Evolutionary conservation across 169 alveolate species (phyloP), one percentile per base, ranked within the genome.

Genomic region (Plasmodium vinckei): DNA sequence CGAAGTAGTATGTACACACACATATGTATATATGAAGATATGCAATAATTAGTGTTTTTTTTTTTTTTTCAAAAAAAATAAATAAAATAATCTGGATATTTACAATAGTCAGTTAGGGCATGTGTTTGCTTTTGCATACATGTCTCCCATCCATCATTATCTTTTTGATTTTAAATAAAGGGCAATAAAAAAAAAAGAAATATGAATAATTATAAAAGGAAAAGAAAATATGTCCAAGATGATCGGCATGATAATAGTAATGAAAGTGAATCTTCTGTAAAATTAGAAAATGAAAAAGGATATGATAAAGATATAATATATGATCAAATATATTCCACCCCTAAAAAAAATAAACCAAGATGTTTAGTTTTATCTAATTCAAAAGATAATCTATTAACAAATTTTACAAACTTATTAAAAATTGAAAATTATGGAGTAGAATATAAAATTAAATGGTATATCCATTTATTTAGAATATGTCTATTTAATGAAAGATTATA

Each of bases 271-370:
- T 33, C 42, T 33, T 33, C 4, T 33, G 42, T 33, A 33, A 33
- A 33, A 33, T 33, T 33, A 33, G 27, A 25, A n/a, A 71, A 44
- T 9, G 60, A 72, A 42, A 39, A 72, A 19, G 60, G 5, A 12
- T 23, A 33, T 51, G 90, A 82, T 53, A 65, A 46, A 60, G 90
- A 82, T 19, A 82, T 82, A 65, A 82, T 82, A 13, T 82, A 82
- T 61, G 90, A 82, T 15, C 90, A 82, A 9, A 82, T 82, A 51
- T 25, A 65, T 56, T 82, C 90, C 3, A 53, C 63, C 9, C 90
- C 90, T 3, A 82, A 47, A 53, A 65, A 82, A 42, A 82, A 82
- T 49, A 82, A 82, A 13, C 90, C 90, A 19, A 53, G 90, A 59
- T 82, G 90, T 59, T 54, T 82, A 61, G 90, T 82, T 1, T 17